Conservation (phyloP, 208 protist genomes). For the Trypanosoma grayi region DNA sequence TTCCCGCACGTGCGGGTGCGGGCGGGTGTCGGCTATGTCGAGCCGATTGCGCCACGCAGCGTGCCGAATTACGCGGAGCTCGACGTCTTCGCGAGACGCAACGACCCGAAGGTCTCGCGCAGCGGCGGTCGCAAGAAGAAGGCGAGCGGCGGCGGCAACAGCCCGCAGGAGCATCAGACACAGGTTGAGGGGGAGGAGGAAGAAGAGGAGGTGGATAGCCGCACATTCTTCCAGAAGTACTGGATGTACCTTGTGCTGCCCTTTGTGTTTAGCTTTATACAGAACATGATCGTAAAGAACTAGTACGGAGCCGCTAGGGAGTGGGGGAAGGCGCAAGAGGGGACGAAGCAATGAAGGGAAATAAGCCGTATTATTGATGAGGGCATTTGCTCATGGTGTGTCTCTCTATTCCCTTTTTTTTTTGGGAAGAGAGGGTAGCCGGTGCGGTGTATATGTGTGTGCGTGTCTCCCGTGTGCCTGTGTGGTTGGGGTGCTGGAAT, state of each 20-base stretch:
- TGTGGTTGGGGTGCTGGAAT: too few species aligned
- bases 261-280: slow-evolving; percentile 62
- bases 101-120: neutral
- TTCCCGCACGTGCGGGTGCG: slow-evolving; percentile 73
- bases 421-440: too few species aligned
- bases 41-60: slow-evolving; percentile 27
- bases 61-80: slow-evolving; percentile 79
- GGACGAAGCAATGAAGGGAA: slow-evolving; percentile 15
- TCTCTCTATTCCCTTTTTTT: too few species aligned
- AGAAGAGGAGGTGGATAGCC: slow-evolving; percentile 57
- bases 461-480: too few species aligned
- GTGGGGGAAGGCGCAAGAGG: neutral
- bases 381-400: too few species aligned
- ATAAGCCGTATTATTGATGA: slow-evolving; percentile 8
- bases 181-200: slow-evolving; percentile 55
- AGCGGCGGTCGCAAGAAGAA: slow-evolving; percentile 1
- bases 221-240: slow-evolving; percentile 88
- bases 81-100: slow-evolving; percentile 25
- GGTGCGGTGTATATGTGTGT: too few species aligned
- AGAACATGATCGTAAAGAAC: slow-evolving; percentile 33
- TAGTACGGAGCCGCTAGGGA: neutral
- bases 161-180: slow-evolving; percentile 20
- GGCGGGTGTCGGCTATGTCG: slow-evolving; percentile 41
- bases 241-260: slow-evolving; percentile 78
- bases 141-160: neutral